Evolutionary conservation across 2,329 filamentous ascomycete genomes (phyloP).

Genomic region (Salinomyces thailandicus): DNA sequence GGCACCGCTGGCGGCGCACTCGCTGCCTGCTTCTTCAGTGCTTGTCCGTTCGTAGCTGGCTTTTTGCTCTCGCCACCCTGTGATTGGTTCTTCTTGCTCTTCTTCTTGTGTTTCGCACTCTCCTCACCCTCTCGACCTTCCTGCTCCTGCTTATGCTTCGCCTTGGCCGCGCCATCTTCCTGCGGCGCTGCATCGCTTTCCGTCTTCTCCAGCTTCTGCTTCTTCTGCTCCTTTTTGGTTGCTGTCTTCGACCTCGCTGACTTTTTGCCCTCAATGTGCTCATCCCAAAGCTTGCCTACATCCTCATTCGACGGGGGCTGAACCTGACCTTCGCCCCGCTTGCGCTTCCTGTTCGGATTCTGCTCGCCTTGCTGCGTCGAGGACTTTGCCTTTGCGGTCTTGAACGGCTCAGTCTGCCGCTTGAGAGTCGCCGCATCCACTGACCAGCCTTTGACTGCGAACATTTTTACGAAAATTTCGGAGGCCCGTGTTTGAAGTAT

Average conservation of each 20-base stretch:
- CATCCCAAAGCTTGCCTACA: slow-evolving; percentile 67
- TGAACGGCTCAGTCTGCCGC: slow-evolving; percentile 47
- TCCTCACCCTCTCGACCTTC: not conserved
- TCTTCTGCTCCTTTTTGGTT: slow-evolving; percentile 24
- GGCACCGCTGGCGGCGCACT: slow-evolving; percentile 20
- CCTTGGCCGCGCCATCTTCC: not conserved
- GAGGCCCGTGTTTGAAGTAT: too few species aligned
- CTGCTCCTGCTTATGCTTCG: not conserved
- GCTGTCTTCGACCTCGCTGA: slow-evolving; percentile 23
- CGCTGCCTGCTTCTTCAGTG: slow-evolving; percentile 3
- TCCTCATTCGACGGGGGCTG: slow-evolving; percentile 40
- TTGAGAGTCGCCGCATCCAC: slow-evolving; percentile 63
- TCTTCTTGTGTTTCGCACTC: slow-evolving; percentile 6
- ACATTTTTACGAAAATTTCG: slow-evolving; percentile 59
- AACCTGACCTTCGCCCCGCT: slow-evolving; percentile 20
- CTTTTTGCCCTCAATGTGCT: slow-evolving; percentile 61
- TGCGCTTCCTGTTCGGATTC: slow-evolving; percentile 29
- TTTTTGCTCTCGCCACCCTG: slow-evolving; percentile 4
- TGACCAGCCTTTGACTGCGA: slow-evolving; percentile 88
- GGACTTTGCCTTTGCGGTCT: slow-evolving; percentile 9
- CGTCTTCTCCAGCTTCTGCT: slow-evolving; percentile 15
- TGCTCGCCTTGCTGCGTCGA: slow-evolving; percentile 33
- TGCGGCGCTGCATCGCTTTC: slow-evolving; percentile 11
- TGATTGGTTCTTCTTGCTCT: slow-evolving; percentile 1
- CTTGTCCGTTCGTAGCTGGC: slow-evolving; percentile 12